Evolutionary conservation across 2,329 filamentous ascomycete species (phyloP), one percentile per base, ranked within the genome.

Genomic region (Colletotrichum sp.): DNA sequence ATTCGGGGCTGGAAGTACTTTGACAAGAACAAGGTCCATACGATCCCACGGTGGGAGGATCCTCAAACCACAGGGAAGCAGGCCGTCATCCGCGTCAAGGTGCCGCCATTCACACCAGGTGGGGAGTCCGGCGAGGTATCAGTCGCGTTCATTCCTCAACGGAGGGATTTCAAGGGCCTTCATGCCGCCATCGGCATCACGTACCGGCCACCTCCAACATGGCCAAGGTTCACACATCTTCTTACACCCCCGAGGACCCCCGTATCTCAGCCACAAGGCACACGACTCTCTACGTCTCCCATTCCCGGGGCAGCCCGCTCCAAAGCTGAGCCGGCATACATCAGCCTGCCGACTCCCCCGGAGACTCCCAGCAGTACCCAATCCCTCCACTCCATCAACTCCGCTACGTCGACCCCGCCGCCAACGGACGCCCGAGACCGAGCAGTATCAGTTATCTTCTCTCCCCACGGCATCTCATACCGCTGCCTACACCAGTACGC

Each of bases 181-280:
- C 93, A 94, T 80, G 91, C 91, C 73, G 93, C 93, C 13, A 89
- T 95, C 77, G 93, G 91, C 16, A 93, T 95, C 78, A 95, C 93
- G 2, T 95, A 95, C 81, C 89, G 90, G 21, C 89, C 93, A 24
- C 91, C 93, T 1, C 79, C 83, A 13, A 81, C 80, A 4, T 75
- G 75, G 15, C 77, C 75, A 3, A 78, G 76, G 38, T 79, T 80
- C 34, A 67, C 70, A 36, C 66, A 67, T 21, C 67, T 70, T 9
- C 24, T 67, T 10, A 76, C 76, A 38, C 70, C 77, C 7, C 70
- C 76, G 6, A 36, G 32, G 28, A 77, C 74, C 8, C 76, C 85
- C 81, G 60, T 84, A 81, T 36, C 58, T 60, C 77, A 61, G 74
- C 43, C 69, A n/a, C 24, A 78, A 55, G 66, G 48, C 9, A 72